phyloP scores from a whole-genome alignment of 106 monocot genomes.

The Alisma plantagoaquatica region DNA sequence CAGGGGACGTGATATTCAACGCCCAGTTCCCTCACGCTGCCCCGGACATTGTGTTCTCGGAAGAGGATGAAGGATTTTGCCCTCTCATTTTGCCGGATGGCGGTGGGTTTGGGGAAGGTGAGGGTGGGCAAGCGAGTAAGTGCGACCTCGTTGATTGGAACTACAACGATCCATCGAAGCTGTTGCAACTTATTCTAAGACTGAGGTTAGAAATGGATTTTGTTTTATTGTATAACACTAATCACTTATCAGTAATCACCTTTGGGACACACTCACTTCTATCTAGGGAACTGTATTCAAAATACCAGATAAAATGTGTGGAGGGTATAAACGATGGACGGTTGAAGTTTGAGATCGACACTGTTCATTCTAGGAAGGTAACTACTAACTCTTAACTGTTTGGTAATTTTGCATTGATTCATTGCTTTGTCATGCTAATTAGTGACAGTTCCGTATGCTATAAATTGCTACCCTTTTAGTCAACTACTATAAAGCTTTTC shows the following conservation, averaged over 20 bases:
- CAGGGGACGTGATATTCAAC: constrained; percentile 82
- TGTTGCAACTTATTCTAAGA: constrained; percentile 46
- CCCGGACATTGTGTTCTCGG: constrained; percentile 69
- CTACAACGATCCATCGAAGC: constrained; percentile 35
- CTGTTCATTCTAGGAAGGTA: constrained; percentile 78
- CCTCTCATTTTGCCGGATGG: constrained; percentile 33
- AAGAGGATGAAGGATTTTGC: constrained; percentile 59
- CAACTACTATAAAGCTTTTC: too few relatives aligned
- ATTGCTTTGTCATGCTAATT: too few relatives aligned
- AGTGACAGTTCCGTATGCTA: too few relatives aligned
- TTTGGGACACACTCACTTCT: not conserved
- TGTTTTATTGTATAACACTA: not conserved
- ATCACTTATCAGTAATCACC: not conserved
- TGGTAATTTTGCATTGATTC: too few relatives aligned
- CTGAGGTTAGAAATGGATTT: constrained; percentile 37
- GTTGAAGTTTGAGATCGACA: constrained; percentile 79
- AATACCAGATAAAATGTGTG: constrained; percentile 65
- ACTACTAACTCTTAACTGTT: too few relatives aligned
- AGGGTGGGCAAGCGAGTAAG: constrained; percentile 8
- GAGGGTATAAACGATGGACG: constrained; percentile 62
- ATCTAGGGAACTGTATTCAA: constrained; percentile 52
- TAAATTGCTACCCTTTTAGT: too few relatives aligned
- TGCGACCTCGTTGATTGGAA: constrained; percentile 60
- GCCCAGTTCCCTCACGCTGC: constrained; percentile 39
- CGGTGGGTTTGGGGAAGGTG: constrained; percentile 16